phyloP scores from a whole-genome alignment of 1,284 basidiomycete genomes.

The Cystobasidium slooffiae region DNA sequence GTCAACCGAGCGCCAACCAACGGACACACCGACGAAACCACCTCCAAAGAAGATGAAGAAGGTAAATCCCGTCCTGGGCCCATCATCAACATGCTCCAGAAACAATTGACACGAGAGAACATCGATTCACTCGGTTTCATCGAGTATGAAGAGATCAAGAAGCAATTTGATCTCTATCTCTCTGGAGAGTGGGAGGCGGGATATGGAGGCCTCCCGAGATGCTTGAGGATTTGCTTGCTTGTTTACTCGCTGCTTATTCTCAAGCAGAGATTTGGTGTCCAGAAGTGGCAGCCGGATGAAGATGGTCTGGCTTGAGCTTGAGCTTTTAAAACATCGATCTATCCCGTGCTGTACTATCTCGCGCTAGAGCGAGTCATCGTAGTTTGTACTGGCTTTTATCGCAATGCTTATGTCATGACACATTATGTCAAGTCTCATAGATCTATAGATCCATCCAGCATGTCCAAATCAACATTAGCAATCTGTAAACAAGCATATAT shows the following conservation, averaged over 20 bases:
- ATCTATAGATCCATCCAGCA: no score
- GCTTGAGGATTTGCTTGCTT: constrained; percentile 43
- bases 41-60: constrained; percentile 14
- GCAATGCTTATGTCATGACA: not conserved
- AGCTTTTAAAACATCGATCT: not conserved
- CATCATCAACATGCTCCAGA: constrained; percentile 43
- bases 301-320: constrained; percentile 15
- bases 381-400: not conserved
- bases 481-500: not conserved
- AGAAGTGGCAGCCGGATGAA: constrained; percentile 25
- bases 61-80: constrained; percentile 26
- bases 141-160: constrained; percentile 46
- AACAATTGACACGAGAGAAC: constrained; percentile 48
- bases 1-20: constrained; percentile 18
- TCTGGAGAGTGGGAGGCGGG: constrained; percentile 40
- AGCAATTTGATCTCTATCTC: constrained; percentile 48
- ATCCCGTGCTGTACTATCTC: not conserved
- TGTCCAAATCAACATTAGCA: no score
- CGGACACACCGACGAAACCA: constrained; percentile 8
- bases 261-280: constrained; percentile 25
- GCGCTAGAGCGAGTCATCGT: no score
- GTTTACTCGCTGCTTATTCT: constrained; percentile 26
- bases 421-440: not conserved
- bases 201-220: constrained; percentile 39
- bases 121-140: constrained; percentile 51